These are phyloP conservation scores for Phytophthora quininea DNA, from an alignment of 352 stramenopile species.

Conservation along the genomic window DNA sequence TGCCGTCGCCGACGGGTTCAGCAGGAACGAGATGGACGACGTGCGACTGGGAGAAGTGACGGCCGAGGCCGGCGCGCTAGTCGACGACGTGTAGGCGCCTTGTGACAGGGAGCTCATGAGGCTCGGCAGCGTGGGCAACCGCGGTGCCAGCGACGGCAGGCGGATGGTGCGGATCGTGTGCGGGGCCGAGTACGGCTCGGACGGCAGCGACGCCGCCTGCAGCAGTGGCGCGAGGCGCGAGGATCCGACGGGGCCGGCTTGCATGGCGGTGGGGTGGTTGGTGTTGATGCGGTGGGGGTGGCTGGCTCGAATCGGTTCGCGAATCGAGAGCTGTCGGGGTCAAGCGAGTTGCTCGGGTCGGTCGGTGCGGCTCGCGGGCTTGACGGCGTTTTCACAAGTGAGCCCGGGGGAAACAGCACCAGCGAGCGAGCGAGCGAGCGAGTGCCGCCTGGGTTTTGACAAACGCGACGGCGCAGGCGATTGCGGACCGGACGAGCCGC, in stretches of 20 bases:
- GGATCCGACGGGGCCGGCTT: slow-evolving; percentile 25
- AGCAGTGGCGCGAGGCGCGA: slow-evolving; percentile 35
- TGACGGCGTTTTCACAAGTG: slow-evolving; percentile 26
- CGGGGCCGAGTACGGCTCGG: slow-evolving; percentile 23
- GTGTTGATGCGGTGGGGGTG: neutral
- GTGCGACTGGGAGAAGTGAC: slow-evolving; percentile 21
- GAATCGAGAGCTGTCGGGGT: neutral
- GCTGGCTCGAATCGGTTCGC: neutral
- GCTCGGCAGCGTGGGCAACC: slow-evolving; percentile 35
- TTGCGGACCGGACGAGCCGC: neutral
- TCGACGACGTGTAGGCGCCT: slow-evolving; percentile 14
- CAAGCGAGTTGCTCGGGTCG: neutral
- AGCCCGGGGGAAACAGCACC: neutral
- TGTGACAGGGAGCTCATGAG: slow-evolving; percentile 39
- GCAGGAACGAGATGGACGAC: slow-evolving; percentile 42
- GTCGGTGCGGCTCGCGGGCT: slow-evolving; percentile 5
- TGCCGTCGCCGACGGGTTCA: slow-evolving; percentile 33
- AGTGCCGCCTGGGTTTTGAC: slow-evolving; percentile 17
- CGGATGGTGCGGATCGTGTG: slow-evolving; percentile 35
- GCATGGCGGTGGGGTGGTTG: slow-evolving; percentile 12
- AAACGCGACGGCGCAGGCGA: slow-evolving; percentile 4
- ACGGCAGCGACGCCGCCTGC: slow-evolving; percentile 25
- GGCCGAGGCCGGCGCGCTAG: neutral
- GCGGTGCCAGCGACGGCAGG: slow-evolving; percentile 41
- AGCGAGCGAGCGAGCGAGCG: neutral